phyloP scores from a whole-genome alignment of 148 eudicot genomes.

The Polygonum aviculare region DNA sequence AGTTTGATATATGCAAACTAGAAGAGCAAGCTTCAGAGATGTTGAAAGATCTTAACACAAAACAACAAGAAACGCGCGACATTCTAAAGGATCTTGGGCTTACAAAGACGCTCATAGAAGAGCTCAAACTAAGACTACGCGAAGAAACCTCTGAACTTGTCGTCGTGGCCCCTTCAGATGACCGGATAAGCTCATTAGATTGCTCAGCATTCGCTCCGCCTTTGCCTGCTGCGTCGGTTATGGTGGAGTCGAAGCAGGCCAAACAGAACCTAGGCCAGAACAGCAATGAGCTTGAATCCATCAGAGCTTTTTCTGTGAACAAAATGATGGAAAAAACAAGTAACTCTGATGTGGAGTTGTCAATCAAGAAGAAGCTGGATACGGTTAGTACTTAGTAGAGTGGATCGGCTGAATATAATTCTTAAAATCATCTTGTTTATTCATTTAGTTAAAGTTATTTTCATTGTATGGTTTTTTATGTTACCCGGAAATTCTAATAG shows the following conservation, averaged over 20 bases:
- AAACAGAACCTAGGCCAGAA: slow-evolving; percentile 2
- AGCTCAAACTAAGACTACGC: slow-evolving; percentile 45
- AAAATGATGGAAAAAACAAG: neutral
- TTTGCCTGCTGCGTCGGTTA: neutral
- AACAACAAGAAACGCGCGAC: slow-evolving; percentile 61
- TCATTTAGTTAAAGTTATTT: no score
- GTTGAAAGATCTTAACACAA: slow-evolving; percentile 46
- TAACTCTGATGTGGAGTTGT: neutral
- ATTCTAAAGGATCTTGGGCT: slow-evolving; percentile 57
- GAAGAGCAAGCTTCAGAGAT: slow-evolving; percentile 42
- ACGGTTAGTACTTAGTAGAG: no score
- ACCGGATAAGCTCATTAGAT: neutral
- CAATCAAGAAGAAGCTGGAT: neutral
- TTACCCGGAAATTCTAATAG: no score
- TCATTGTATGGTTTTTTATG: no score
- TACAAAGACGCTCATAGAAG: slow-evolving; percentile 58
- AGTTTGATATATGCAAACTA: slow-evolving; percentile 28
- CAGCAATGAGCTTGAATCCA: neutral
- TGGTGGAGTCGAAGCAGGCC: slow-evolving; percentile 2
- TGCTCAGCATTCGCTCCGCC: neutral
- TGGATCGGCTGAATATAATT: no score
- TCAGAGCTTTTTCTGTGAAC: neutral
- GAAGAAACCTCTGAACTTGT: slow-evolving; percentile 29
- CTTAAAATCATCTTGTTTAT: no score
- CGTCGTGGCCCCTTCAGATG: neutral